Evolutionary conservation across 768 basidiomycete species (phyloP).

Genomic region (Leccinum disarticulatum): DNA sequence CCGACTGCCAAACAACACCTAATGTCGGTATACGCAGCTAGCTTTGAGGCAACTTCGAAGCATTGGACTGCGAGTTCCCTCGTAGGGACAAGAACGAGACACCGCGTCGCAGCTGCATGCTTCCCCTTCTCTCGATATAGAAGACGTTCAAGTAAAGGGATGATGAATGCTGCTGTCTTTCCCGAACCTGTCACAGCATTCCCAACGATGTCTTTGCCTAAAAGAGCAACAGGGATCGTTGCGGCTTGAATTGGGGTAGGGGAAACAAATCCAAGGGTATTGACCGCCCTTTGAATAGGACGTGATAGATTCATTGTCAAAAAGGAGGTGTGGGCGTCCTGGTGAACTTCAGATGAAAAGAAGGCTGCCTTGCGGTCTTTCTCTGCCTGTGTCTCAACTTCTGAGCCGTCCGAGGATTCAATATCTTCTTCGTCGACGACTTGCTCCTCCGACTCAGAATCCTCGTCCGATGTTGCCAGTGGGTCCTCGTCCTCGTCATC

Average conservation of each 20-base stretch:
- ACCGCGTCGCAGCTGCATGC: conserved; percentile 82
- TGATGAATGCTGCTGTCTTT: conserved; percentile 96
- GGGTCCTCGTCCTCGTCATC: conserved; percentile 32
- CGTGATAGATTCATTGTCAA: conserved; percentile 94
- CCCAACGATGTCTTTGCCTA: conserved; percentile 96
- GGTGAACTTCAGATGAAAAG: conserved; percentile 63
- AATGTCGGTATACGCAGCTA: conserved; percentile 87
- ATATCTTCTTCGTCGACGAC: conserved; percentile 35
- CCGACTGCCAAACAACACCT: conserved; percentile 91
- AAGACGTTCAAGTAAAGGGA: conserved; percentile 91
- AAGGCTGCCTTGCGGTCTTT: conserved; percentile 81
- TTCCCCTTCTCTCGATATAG: conserved; percentile 89
- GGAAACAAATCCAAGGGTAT: conserved; percentile 72
- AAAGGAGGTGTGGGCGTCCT: conserved; percentile 74
- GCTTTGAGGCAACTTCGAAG: conserved; percentile 83
- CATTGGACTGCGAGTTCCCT: conserved; percentile 96
- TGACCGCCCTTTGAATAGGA: conserved; percentile 87
- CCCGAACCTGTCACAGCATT: conserved; percentile 96
- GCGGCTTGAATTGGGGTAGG: conserved; percentile 97
- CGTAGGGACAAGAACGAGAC: conserved; percentile 91
- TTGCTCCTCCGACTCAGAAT: conserved; percentile 31
- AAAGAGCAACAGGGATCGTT: conserved; percentile 88
- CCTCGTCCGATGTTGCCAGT: conserved; percentile 33
- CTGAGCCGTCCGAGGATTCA: conserved; percentile 59
- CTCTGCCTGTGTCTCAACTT: conserved; percentile 56